phyloP scores from a whole-genome alignment of 139 green algal genomes.

The Chlorella ohadii region DNA sequence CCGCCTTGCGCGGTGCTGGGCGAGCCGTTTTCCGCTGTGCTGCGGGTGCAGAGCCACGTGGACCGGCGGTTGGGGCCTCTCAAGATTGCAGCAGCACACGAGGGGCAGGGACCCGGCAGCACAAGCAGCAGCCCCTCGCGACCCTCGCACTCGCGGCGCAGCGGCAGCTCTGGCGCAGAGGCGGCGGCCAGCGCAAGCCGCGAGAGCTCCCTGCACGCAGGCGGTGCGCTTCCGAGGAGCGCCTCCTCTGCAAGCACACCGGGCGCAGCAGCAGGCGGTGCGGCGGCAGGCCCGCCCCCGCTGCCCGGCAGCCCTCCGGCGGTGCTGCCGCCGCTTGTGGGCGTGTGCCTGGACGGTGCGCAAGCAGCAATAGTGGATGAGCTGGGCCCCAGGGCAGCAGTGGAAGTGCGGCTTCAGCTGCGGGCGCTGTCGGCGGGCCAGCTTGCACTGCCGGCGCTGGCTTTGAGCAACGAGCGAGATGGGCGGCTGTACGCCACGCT shows the following conservation, averaged over 20 bases:
- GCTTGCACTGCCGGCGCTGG: slow-evolving; percentile 7
- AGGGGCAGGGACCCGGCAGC: not conserved
- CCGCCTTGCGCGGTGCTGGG: slow-evolving; percentile 1
- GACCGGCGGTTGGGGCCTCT: slow-evolving; percentile 17
- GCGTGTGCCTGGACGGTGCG: not conserved
- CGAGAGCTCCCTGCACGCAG: not conserved
- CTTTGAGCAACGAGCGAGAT: not conserved
- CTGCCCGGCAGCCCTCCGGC: not conserved
- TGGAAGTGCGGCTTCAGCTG: slow-evolving; percentile 1
- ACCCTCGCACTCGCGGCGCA: not conserved
- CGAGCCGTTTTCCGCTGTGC: not conserved
- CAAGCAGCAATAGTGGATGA: not conserved
- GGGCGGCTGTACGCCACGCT: slow-evolving; percentile 8
- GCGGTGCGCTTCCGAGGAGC: not conserved
- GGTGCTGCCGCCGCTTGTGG: not conserved
- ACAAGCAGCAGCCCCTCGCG: not conserved
- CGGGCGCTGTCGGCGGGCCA: not conserved
- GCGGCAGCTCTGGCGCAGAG: too few relatives aligned
- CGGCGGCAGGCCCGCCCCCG: not conserved
- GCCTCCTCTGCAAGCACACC: not conserved
- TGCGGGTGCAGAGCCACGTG: not conserved
- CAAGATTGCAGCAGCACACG: not conserved
- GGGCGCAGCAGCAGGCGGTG: not conserved
- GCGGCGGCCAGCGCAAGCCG: not conserved
- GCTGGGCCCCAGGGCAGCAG: not conserved